Evolutionary conservation across 2,329 filamentous ascomycete genomes (phyloP), one percentile per base, ranked within the genome.

Genomic region (Penicillium expansum): DNA sequence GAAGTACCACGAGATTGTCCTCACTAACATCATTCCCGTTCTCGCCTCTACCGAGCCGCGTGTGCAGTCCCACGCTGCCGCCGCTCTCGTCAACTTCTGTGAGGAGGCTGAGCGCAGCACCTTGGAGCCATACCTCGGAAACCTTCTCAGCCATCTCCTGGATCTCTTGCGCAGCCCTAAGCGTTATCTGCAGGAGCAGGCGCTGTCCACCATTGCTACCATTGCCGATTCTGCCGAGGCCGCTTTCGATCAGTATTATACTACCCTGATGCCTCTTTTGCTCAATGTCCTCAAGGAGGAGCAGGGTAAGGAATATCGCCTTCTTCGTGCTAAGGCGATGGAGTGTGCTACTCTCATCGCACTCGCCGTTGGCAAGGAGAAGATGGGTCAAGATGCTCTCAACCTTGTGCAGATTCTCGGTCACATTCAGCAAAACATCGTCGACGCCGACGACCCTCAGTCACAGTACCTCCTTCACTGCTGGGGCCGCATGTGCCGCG

Each of bases 61-160:
- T 58, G 94, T 99, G 59, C 95, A 97, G 78, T 93, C 94, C 2
- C 94, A 99, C 71, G 94, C 94, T 10, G 94, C 94, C 16, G 94
- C 94, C n/a, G 94, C 94, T 6, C 83, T 99, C 13, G 94, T 99
- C 70, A 99, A 99, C 79, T 99, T 99, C 75, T 99, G 94, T 74
- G 94, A 99, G 74, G 94, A 97, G 76, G 93, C 94, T 0, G 93
- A 99, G 75, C 96, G 96, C 78, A 84, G 84, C 53, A 89, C 91
- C 20, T 82, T 99, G 16, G 92, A 96, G 74, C 93, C 94, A 13
- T 97, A 97, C 71, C 86, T 99, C 10, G 93, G 95, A 69, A 85
- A 92, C 62, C 83, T 99, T 6, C 80, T 99, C 24, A 89, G 85
- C 37, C 89, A 93, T 62, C 83, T 99, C 13, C 90, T 97, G 76